Evolutionary conservation across 148 eudicot genomes (phyloP), one percentile per base, ranked within the genome.

Genomic region (Camellia granthamiana): DNA sequence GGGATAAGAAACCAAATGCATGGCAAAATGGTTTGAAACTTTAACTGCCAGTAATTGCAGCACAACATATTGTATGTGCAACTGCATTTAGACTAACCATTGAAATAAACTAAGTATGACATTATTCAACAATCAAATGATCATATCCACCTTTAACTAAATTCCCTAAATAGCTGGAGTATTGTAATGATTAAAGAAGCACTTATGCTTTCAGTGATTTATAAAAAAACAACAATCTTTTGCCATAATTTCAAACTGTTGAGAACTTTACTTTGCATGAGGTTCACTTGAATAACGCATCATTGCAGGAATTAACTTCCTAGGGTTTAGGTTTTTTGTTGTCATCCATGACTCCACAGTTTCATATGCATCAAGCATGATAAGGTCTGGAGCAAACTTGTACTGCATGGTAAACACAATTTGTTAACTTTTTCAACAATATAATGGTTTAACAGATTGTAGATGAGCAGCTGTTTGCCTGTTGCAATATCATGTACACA

Each of bases 301-400:
- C 99, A 96, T 93, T 69, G 99, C 99, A 83, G 98, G 98, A 87
- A 96, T 92, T 80, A 96, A 83, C 86, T 92, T 96, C 85, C 97
- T 91, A 42, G 98, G 99, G 78, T 93, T 92, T 81, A 96, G 88
- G 81, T 94, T 88, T 77, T 85, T 90, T 47, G 88, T 92, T 77
- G 83, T 93, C 99, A 96, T 92, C 99, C 99, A 96, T 71, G 98
- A 89, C 83, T 96, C 98, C 77, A 96, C 97, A 84, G 98, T 96
- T 87, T 96, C 99, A 86, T 96, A 96, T 65, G 99, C 99, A 88
- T 96, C 99, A 69, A 93, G 94, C 99, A 93, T 93, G 86, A 96
- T 92, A 77, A 96, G 98, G 47, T 96, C 98, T 60, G 99, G 98
- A 43, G 99, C 99, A 86, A 93, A 96, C 85, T 93, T 93, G 88